Percentiles rank a stretch among this genome's conserved stretches.
phyloP scores from a whole-genome alignment of 164 flowering plant genomes.

The Echeveria elegans region DNA sequence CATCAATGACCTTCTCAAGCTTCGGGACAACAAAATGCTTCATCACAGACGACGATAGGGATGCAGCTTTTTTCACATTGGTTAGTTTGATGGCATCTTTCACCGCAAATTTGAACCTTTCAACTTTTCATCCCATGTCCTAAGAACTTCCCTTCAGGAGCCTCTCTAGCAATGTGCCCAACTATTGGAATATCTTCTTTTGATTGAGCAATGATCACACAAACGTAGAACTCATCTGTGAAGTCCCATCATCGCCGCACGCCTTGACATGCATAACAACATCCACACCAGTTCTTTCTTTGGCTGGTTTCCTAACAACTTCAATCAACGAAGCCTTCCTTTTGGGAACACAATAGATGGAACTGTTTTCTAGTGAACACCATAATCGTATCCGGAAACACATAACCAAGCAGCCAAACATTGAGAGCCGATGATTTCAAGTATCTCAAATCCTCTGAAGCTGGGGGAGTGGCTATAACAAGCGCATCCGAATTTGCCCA shows the following conservation, averaged over 20 bases:
- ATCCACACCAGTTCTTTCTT: conserved; percentile 37
- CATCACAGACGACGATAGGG: conserved; percentile 49
- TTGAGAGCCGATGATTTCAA: conserved; percentile 69
- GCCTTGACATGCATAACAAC: conserved; percentile 66
- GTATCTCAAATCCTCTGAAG: conserved; percentile 64
- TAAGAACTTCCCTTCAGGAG: conserved; percentile 69
- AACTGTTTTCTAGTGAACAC: conserved; percentile 54
- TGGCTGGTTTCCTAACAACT: conserved; percentile 38
- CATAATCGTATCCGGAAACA: conserved; percentile 82
- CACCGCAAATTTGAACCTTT: conserved; percentile 29
- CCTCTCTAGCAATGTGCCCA: conserved; percentile 61
- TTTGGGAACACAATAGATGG: conserved; percentile 65
- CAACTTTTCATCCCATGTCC: conserved; percentile 55
- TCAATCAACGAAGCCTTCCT: conserved; percentile 64
- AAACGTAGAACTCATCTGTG: conserved; percentile 36
- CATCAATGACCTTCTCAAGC: conserved; percentile 68
- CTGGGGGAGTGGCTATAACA: conserved; percentile 64
- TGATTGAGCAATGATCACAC: conserved; percentile 23
- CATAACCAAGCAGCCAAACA: conserved; percentile 73
- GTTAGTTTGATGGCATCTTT: conserved; percentile 54
- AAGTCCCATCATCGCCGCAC: conserved; percentile 50
- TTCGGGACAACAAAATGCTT: conserved; percentile 66
- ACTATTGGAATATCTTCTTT: conserved; percentile 27
- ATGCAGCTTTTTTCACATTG: conserved; percentile 65
- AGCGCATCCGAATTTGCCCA: conserved; percentile 54